These are phyloP conservation scores for Scheffersomyces illinoinensis DNA, from an alignment of 1,139 yeast species.

Conservation along the genomic window DNA sequence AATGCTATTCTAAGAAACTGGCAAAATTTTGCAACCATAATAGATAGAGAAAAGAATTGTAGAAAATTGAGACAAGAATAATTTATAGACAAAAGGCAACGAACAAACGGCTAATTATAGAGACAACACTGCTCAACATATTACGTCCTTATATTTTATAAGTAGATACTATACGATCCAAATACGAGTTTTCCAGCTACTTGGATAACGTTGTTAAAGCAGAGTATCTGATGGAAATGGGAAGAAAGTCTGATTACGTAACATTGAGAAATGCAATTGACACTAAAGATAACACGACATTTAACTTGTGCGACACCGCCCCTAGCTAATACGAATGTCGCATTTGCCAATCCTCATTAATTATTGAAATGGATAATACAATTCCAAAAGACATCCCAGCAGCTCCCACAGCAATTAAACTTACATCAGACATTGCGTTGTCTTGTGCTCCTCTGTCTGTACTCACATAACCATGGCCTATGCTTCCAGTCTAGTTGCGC, in stretches of 20 bases:
- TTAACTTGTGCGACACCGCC: not conserved
- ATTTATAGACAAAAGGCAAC: no score
- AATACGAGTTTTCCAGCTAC: no score
- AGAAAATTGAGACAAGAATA: no score
- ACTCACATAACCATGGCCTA: slow-evolving; percentile 16
- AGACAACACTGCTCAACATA: no score
- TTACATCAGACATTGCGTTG: not conserved
- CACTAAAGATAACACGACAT: not conserved
- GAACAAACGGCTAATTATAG: no score
- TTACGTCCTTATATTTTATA: no score
- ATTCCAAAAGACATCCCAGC: not conserved
- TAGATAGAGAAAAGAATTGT: no score
- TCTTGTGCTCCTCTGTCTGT: not conserved
- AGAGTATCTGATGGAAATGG: no score
- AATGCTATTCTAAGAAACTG: no score
- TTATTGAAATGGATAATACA: not conserved
- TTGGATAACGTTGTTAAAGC: no score
- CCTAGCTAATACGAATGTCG: not conserved
- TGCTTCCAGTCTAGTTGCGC: slow-evolving; percentile 23
- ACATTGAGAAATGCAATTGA: not conserved
- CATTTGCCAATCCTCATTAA: not conserved
- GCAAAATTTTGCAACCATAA: no score
- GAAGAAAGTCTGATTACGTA: not conserved
- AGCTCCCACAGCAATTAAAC: not conserved
- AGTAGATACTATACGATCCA: no score